Evolutionary conservation across 1,284 basidiomycete genomes (phyloP).

Genomic region (Ceratobasidium papillatum): DNA sequence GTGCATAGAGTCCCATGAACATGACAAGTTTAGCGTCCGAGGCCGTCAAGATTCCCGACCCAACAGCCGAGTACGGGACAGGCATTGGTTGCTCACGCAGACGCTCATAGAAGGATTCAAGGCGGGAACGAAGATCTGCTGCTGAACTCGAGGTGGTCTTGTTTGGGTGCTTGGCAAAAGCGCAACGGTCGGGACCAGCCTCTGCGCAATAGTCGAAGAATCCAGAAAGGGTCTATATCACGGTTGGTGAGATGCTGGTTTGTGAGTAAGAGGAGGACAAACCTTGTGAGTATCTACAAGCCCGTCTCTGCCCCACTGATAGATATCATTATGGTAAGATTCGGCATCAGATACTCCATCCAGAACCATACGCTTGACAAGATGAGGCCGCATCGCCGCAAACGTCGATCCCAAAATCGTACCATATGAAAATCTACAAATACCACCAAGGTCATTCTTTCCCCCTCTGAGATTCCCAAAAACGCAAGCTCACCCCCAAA

Average conservation of each 20-base stretch:
- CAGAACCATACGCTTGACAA: conserved; percentile 47
- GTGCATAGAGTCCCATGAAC: conserved; percentile 19
- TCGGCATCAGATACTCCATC: conserved; percentile 45
- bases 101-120: conserved; percentile 1
- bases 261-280: background rate
- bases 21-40: conserved; percentile 16
- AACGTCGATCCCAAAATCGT: conserved; percentile 49
- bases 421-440: conserved; percentile 44
- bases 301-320: conserved; percentile 44
- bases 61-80: conserved; percentile 18
- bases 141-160: background rate
- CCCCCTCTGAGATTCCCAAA: background rate
- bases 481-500: conserved; percentile 46
- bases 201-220: conserved; percentile 41
- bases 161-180: conserved; percentile 15
- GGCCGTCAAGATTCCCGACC: conserved; percentile 14
- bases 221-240: conserved; percentile 19
- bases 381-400: conserved; percentile 35
- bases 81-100: conserved; percentile 10
- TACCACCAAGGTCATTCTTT: background rate
- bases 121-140: conserved; percentile 11
- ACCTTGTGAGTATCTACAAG: conserved; percentile 45
- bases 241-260: background rate
- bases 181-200: conserved; percentile 42
- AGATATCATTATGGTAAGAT: conserved; percentile 45